Evolutionary conservation across 441 rosid genomes (phyloP).

Genomic region (Adansonia gregorii): DNA sequence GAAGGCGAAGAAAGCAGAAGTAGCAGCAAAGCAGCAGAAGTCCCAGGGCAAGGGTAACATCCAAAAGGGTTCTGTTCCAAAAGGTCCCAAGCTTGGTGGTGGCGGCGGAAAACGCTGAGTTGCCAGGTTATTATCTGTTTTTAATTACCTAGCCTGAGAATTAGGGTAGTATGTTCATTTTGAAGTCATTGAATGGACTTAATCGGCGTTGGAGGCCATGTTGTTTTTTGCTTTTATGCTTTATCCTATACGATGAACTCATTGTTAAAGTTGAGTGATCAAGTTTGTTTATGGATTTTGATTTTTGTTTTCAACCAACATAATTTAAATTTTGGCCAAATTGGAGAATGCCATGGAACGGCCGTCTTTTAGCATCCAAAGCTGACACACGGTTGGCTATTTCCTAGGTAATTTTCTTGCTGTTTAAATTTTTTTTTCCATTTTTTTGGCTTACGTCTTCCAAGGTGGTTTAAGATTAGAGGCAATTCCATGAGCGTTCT

Average conservation of each 20-base stretch:
- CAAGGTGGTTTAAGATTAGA: not conserved
- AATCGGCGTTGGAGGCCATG: no score
- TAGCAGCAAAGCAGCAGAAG: no score
- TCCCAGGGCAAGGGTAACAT: no score
- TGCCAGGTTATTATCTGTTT: no score
- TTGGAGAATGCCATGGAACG: not conserved
- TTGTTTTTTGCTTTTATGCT: not conserved
- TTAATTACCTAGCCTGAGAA: no score
- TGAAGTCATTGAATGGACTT: no score
- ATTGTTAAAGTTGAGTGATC: conserved; percentile 22
- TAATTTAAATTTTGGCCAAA: not conserved
- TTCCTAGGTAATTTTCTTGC: not conserved
- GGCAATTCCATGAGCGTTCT: not conserved
- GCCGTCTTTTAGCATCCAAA: not conserved
- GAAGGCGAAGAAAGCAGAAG: no score
- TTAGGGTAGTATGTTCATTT: no score
- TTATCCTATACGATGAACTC: not conserved
- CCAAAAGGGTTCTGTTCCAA: no score
- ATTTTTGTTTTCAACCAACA: not conserved
- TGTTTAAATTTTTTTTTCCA: not conserved
- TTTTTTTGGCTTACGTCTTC: not conserved
- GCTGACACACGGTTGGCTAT: not conserved
- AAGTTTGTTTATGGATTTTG: conserved; percentile 16
- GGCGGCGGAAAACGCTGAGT: no score
- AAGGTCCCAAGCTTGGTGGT: no score